Evolutionary conservation across 176 grass and related monocot genomes (phyloP), one percentile per base, ranked within the genome.

Genomic region (Oropetium thomaeum): DNA sequence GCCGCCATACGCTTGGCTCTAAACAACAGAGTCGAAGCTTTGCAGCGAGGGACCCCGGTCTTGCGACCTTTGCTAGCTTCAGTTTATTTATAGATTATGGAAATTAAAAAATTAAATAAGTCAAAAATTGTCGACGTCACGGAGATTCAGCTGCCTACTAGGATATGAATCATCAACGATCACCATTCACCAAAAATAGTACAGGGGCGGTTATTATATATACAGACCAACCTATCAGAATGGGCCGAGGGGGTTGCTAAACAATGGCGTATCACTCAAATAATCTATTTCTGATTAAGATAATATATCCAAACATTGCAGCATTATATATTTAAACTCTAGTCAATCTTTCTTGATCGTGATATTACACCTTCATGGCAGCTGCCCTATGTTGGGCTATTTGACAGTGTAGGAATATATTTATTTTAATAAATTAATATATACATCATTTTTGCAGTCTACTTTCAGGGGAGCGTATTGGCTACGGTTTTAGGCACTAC

Each of bases 271-370:
- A n/a, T 13, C 19, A 39, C 45, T 77, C 32, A 10, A 27, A 8
- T 23, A 75, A 48, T 32, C 0, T 29, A 17, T 52, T 5, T 25
- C 6, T 49, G 19, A 13, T 32, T 58, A 58, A 68, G 40, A 28
- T 58, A 79, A 79, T 30, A 17, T 79, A 68, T 68, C 64, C 64
- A 69, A 57, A 57, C 53, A 25, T 3, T 54, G 51, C 51, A 26
- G 13, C 25, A 10, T 10, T 57, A 12, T 1, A 5, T 57, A 27
- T 27, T 57, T 57, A n/a, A 3, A n/a, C 31, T 57, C 41, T 37
- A 54, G 29, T n/a, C 16, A 55, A 0, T 27, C 4, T 79, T 42
- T 55, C 17, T 33, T 79, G 51, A 58, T 55, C 43, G 17, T 48
- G 37, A 79, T 5, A 53, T 22, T 32, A 32, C 45, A 43, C 27